Base-by-base conservation (phyloP, 108 stramenopile species). In the Schizochytrium sp. region DNA sequence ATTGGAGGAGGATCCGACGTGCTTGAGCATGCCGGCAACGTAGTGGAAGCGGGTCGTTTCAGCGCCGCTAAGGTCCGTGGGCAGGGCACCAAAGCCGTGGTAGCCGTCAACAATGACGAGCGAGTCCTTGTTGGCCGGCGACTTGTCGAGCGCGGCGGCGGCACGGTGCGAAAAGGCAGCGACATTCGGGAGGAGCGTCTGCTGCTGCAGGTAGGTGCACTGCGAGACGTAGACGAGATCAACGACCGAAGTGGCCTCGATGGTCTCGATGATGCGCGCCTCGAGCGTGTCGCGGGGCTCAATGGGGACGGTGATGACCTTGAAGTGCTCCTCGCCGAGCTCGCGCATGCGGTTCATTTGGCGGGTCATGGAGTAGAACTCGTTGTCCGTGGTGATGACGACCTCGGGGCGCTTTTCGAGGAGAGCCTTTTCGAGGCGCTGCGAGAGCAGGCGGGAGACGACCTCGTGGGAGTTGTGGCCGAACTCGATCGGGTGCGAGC, bases 61-160 rank as follows among this genome's bases (percentile, higher is more conserved):
- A 55, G 71, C 69, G 23, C 14, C 21, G 5, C 51, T 29, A 8
- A 89, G 76, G 21, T 44, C 63, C 19, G 89, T 89, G 58, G 89
- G 89, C 41, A 89, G 55, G 18, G 89, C 89, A 14, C 89, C 89
- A 83, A 89, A 89, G n/a, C 89, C 89, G 89, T 89, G 89, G 89
- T 89, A 89, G 12, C 89, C 89, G 53, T 89, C 89, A 44, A 89
- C 58, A 44, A 89, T 58, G 58, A 89, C 45, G 72, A 89, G 58
- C 8, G 59, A 16, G 41, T 60, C 59, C 59, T 88, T 60, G 59
- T 58, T 60, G n/a, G 45, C 25, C 48, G 19, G n/a, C 12, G n/a
- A 16, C 76, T 83, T 83, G 45, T 8, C 76, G 4, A 47, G 48
- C 6, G 76, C 76, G 28, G 45, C 76, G 6, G 45, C 48, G 2